phyloP scores from a whole-genome alignment of 768 basidiomycete genomes.

The Cystofilobasidium capitatum region DNA sequence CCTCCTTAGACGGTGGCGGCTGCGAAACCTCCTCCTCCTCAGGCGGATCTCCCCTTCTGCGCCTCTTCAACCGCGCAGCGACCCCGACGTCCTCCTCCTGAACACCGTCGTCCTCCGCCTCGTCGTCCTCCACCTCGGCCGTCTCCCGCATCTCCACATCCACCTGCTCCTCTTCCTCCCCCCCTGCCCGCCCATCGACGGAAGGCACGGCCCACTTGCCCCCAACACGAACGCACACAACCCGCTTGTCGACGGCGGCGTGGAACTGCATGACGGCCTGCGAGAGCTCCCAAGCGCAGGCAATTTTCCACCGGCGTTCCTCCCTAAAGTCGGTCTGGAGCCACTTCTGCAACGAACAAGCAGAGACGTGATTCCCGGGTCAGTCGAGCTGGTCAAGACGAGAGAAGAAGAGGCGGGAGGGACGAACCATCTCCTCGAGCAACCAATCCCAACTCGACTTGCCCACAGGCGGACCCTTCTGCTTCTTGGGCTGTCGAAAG shows the following conservation, averaged over 20 bases:
- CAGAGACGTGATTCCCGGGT: neutral
- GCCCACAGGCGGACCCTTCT: slow-evolving; percentile 53
- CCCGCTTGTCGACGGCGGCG: slow-evolving; percentile 57
- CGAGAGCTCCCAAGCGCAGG: slow-evolving; percentile 70
- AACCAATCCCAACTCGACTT: slow-evolving; percentile 95
- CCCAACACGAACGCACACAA: slow-evolving; percentile 45
- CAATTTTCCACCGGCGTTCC: slow-evolving; percentile 84
- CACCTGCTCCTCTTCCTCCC: slow-evolving; percentile 26
- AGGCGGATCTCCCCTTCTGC: neutral
- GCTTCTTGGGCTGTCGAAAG: slow-evolving; percentile 90
- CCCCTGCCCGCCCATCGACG: neutral
- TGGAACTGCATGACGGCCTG: slow-evolving; percentile 83
- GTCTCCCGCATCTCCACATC: slow-evolving; percentile 39
- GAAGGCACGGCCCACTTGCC: neutral
- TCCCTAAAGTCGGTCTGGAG: slow-evolving; percentile 91
- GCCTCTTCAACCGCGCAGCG: neutral
- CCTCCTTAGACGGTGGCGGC: neutral
- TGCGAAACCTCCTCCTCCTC: neutral
- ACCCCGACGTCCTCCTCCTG: slow-evolving; percentile 37
- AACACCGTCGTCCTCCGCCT: neutral
- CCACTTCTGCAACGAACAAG: slow-evolving; percentile 61
- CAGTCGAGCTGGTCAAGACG: neutral
- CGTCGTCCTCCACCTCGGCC: slow-evolving; percentile 35
- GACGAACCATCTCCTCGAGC: slow-evolving; percentile 84
- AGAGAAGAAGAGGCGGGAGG: neutral